These are phyloP conservation scores for Oenanthe javanica DNA, from an alignment of 140 eudicot species.

Conservation along the genomic window DNA sequence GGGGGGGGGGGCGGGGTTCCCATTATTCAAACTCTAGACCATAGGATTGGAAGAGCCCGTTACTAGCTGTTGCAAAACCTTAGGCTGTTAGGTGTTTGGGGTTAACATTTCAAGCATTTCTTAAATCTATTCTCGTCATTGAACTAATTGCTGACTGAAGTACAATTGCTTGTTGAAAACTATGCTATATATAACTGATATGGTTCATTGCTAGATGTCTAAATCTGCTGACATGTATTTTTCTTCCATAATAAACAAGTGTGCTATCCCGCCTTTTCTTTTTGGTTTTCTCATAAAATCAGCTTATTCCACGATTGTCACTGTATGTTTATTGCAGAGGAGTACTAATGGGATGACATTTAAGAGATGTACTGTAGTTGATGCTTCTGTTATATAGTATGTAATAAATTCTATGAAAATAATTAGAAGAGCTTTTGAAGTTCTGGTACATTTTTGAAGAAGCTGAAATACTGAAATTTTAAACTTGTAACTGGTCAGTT, in stretches of 20 bases:
- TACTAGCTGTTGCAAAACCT: background rate
- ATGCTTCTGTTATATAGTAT: background rate
- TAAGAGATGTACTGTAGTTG: background rate
- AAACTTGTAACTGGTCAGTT: too few species aligned
- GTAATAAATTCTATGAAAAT: background rate
- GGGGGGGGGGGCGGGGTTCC: too few species aligned
- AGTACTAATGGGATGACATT: background rate
- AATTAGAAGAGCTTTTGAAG: too few species aligned
- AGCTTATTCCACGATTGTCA: background rate
- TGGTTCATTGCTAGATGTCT: background rate
- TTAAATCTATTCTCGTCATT: background rate
- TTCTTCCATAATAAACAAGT: background rate
- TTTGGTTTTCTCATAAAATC: background rate
- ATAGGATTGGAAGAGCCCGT: background rate
- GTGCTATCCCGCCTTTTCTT: background rate
- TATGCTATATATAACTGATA: background rate
- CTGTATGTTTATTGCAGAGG: background rate
- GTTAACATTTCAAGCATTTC: background rate
- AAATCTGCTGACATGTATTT: background rate
- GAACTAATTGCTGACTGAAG: background rate
- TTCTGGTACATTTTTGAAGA: too few species aligned
- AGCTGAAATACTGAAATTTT: too few species aligned
- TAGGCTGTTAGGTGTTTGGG: background rate
- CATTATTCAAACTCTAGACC: too few species aligned
- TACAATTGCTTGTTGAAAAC: background rate